Evolutionary conservation across 208 protist genomes (phyloP), one percentile per base, ranked within the genome.

Genomic region (Trypanosoma vivax): DNA sequence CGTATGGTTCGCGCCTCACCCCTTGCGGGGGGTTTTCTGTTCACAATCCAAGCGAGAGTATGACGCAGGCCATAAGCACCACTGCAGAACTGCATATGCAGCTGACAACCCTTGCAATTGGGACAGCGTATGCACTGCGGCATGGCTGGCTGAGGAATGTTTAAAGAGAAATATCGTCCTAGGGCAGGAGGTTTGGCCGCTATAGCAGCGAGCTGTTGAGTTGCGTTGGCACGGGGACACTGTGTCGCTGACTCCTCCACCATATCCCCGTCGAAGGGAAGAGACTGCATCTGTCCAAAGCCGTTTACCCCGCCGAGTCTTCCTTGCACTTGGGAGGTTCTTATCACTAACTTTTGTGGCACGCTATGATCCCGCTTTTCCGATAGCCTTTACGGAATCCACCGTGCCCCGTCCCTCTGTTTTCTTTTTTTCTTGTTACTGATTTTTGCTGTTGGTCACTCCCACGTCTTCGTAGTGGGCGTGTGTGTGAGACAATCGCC

Each of bases 21-120:
- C 5, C 13, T 7, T 24, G 10, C 27, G 14, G 60, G 60, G 14
- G 50, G 51, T 33, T 19, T 11, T 38, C 60, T 50, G 23, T 23
- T 21, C 6, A 47, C 19, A 51, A 66, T 45, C 60, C 60, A 66
- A n/a, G 50, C 29, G 14, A 58, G 27, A 6, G 43, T 19, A n/a
- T 66, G 60, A 19, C 60, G 60, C 50, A 66, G 23, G 2, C 60
- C 60, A 34, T 66, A 60, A n/a, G 60, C 60, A 2, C 60, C 60
- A 30, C 60, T 66, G 37, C 60, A 66, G 35, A 59, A 66, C 27
- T 53, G 43, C 51, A 66, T 37, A 29, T 66, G 60, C 1, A 66
- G 34, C 39, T 66, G 60, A 40, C 60, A 66, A 0, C 51, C 50
- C 19, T 60, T 60, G 51, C 60, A 66, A 27, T 66, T 53, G 3